Conservation (phyloP, 495 filamentous ascomycete genomes). For the Aspergillus bertholletiae region DNA sequence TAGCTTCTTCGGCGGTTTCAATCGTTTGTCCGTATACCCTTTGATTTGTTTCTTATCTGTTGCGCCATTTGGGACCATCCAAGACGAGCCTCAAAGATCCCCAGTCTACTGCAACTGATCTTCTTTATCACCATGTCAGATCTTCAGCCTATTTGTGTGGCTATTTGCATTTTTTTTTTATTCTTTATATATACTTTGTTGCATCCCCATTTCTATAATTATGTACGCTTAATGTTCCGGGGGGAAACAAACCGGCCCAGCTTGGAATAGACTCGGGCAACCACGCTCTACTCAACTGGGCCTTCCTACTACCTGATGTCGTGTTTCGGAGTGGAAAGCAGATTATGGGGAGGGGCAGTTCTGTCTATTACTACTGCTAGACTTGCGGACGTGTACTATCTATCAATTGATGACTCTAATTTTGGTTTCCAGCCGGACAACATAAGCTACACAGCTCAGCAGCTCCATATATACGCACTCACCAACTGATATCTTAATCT, state of each 20-base stretch:
- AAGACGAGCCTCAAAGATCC: not conserved
- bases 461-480: too few relatives aligned
- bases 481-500: not conserved
- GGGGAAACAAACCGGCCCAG: not conserved
- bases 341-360: not conserved
- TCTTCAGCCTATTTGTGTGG: constrained; percentile 27
- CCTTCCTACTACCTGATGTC: not conserved
- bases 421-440: not conserved
- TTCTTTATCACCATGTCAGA: constrained; percentile 7
- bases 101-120: not conserved
- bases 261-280: not conserved
- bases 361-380: not conserved
- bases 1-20: not conserved
- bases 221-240: constrained; percentile 8
- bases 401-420: not conserved
- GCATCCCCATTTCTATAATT: constrained; percentile 1
- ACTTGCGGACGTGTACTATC: constrained; percentile 1
- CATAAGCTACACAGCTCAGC: not conserved
- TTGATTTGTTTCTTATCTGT: constrained; percentile 1
- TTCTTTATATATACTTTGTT: constrained; percentile 27
- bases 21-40: constrained; percentile 15
- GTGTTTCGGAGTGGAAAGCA: not conserved
- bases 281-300: not conserved
- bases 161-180: constrained; percentile 9
- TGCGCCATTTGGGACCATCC: not conserved